These are phyloP conservation scores for Leptographium procerum DNA, from an alignment of 2,329 filamentous ascomycete species.

Conservation along the genomic window DNA sequence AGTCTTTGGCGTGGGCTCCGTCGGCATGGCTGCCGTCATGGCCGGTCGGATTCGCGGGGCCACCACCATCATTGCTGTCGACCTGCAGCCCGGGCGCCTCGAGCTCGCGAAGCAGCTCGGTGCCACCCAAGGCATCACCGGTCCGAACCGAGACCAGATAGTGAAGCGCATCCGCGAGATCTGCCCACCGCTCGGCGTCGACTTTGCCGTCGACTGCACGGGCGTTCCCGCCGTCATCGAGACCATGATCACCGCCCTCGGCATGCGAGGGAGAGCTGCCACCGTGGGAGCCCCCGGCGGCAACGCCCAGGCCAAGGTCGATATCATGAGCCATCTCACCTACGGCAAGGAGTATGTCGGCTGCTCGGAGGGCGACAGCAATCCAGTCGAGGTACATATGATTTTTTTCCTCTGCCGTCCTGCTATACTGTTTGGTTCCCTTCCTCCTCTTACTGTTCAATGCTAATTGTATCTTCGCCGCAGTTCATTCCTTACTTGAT, in stretches of 20 bases:
- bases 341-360: background rate
- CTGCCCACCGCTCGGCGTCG: background rate
- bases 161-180: background rate
- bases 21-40: slow-evolving; percentile 28
- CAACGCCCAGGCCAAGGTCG: too few species aligned
- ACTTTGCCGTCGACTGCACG: background rate
- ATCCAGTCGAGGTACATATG: background rate
- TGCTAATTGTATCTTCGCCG: background rate
- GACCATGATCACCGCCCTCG: too few species aligned
- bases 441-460: too few species aligned
- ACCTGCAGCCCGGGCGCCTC: slow-evolving; percentile 29
- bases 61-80: slow-evolving; percentile 30
- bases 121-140: slow-evolving; percentile 21
- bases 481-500: too few species aligned
- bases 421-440: too few species aligned
- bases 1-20: slow-evolving; percentile 28
- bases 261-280: too few species aligned
- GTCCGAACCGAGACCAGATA: background rate
- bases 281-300: too few species aligned
- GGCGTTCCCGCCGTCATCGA: too few species aligned
- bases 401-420: too few species aligned
- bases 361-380: background rate
- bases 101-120: slow-evolving; percentile 30
- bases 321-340: too few species aligned
- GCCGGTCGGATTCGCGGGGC: slow-evolving; percentile 21